Percentiles rank a stretch among this genome's conserved stretches.
Evolutionary conservation across 371 early-diverging fungal genomes (phyloP).

Genomic region (Apophysomyces ossiformis): DNA sequence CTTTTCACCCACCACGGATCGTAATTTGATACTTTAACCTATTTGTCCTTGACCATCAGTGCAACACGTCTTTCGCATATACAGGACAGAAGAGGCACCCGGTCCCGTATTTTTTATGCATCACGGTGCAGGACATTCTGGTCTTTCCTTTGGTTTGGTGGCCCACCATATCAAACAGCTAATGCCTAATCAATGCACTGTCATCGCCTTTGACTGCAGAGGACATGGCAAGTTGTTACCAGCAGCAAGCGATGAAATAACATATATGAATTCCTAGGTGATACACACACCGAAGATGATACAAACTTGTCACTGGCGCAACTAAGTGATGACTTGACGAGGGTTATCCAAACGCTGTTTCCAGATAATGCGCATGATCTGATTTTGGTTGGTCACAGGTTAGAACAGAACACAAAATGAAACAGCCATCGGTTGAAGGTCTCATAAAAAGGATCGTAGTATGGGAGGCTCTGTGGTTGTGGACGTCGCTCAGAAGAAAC

Average conservation of each 20-base stretch:
- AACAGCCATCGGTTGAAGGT: not conserved
- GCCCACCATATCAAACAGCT: constrained; percentile 54
- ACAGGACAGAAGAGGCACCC: constrained; percentile 27
- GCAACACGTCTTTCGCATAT: constrained; percentile 40
- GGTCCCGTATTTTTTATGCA: constrained; percentile 82
- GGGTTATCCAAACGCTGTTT: constrained; percentile 48
- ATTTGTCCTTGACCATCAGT: constrained; percentile 14
- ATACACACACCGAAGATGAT: constrained; percentile 54
- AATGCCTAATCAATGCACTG: constrained; percentile 48
- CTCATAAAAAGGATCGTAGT: constrained; percentile 43
- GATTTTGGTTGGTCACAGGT: constrained; percentile 85
- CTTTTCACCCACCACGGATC: constrained; percentile 26
- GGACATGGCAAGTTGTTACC: constrained; percentile 73
- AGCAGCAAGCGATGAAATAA: not conserved
- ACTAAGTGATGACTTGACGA: constrained; percentile 62
- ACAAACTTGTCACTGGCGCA: constrained; percentile 61
- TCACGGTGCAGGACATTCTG: constrained; percentile 91
- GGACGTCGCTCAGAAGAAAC: constrained; percentile 62
- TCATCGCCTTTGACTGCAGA: constrained; percentile 78
- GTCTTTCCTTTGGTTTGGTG: constrained; percentile 76
- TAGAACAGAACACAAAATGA: not conserved
- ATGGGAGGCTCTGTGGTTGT: constrained; percentile 92
- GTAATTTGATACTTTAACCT: not conserved
- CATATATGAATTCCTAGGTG: constrained; percentile 34
- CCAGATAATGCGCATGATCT: constrained; percentile 53